Base-by-base conservation (phyloP, 208 protist species). In the Balamuthia mandrillaris region DNA sequence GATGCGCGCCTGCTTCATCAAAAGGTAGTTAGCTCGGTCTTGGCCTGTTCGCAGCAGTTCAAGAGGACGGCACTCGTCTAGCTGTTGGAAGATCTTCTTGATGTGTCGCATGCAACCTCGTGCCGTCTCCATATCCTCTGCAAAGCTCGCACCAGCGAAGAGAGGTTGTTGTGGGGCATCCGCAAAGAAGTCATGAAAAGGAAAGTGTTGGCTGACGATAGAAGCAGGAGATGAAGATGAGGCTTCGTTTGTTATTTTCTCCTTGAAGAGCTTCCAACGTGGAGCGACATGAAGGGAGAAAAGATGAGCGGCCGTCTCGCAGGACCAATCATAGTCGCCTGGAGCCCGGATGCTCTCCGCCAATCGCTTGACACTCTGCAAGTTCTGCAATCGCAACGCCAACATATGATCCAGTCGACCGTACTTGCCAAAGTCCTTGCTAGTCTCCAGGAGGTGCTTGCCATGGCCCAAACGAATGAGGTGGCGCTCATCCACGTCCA, bases 351-450 rank as follows among this genome's bases (percentile, higher is more conserved):
- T n/a, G 21, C 35, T 86, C 31, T 74, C 79, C 0, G 88, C 91
- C 1, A 96, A 68, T 35, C 60, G 21, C 29, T 24, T 24, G 18
- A 68, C 60, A 24, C 18, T 24, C 18, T n/a, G 18, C 18, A 56
- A n/a, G n/a, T 56, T 56, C 18, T 56, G 49, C n/a, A 56, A 56
- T 24, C 49, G 49, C 18, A 18, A n/a, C 49, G 18, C 49, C 49
- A 96, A 86, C 93, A 96, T 96, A 84, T 92, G 90, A 72, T 96
- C 89, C 24, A 96, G 93, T 39, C 94, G 83, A 27, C 94, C 94
- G 21, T 16, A 35, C 41, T 87, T 88, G 33, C 70, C 91, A 74
- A 97, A 97, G 77, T 96, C 92, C 33, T 93, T 84, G 14, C 92
- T 84, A 10, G 89, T 93, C 27, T 88, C 83, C 4, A 97, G 86